These are phyloP conservation scores for Hygrophorus pudorinus DNA, from an alignment of 768 basidiomycete genomes.

Conservation along the genomic window DNA sequence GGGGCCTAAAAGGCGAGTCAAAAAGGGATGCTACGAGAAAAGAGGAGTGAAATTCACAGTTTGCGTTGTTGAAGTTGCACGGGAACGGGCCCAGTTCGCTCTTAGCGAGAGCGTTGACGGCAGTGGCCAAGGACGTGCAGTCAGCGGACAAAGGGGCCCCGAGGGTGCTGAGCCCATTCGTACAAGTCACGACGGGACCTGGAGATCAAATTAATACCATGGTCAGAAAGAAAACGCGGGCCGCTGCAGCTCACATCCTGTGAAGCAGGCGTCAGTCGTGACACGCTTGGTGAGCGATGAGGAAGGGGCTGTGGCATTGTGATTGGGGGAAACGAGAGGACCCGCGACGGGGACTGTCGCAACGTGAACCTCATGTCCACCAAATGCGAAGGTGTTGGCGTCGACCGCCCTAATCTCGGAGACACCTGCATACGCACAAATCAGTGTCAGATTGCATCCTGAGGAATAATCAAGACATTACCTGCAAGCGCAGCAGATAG, in stretches of 20 bases:
- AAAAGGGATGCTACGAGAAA: background rate
- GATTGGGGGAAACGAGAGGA: background rate
- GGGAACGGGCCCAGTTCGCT: slow-evolving; percentile 1
- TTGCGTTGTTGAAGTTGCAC: slow-evolving; percentile 1
- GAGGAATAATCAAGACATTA: background rate
- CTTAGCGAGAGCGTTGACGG: background rate
- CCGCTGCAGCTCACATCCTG: slow-evolving; percentile 2
- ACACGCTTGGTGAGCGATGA: slow-evolving; percentile 4
- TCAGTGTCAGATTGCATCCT: background rate
- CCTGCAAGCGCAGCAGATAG: background rate
- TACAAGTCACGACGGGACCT: background rate
- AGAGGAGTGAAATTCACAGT: background rate
- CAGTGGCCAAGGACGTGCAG: background rate
- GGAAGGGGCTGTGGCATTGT: slow-evolving; percentile 1
- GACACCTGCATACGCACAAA: background rate
- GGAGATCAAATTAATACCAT: background rate
- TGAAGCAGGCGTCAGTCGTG: slow-evolving; percentile 4
- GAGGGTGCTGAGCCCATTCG: slow-evolving; percentile 4
- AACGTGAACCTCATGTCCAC: slow-evolving; percentile 1
- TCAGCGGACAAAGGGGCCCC: slow-evolving; percentile 1
- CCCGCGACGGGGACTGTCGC: slow-evolving; percentile 2
- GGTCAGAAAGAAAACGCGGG: background rate
- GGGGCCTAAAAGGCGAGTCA: slow-evolving; percentile 3
- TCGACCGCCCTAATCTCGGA: background rate
- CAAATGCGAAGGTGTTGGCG: background rate